Evolutionary conservation across 257 asterid species (phyloP).

Genomic region (Solanum bulbocastanum): DNA sequence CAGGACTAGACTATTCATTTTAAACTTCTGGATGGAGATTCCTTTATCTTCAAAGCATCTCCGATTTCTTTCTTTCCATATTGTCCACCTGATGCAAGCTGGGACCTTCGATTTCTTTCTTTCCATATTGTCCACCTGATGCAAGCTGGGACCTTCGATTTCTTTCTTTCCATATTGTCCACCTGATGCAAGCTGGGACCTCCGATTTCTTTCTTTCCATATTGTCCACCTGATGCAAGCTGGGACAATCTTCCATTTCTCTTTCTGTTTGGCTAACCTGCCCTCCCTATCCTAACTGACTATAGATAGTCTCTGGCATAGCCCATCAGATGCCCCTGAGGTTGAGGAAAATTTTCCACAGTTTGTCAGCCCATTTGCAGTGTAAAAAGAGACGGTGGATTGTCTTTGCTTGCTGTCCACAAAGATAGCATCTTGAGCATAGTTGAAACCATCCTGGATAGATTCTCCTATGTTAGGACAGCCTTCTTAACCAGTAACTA

Average conservation of each 20-base stretch:
- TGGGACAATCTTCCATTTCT: background rate
- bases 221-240: background rate
- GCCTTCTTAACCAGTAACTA: background rate
- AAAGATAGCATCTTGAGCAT: too few species aligned
- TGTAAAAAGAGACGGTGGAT: too few species aligned
- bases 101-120: too few species aligned
- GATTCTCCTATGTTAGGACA: background rate
- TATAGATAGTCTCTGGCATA: background rate
- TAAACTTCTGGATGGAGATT: background rate
- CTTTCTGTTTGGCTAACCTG: background rate
- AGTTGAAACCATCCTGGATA: background rate
- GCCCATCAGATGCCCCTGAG: too few species aligned
- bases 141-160: too few species aligned
- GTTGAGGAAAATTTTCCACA: too few species aligned
- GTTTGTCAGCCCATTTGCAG: too few species aligned
- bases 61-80: background rate
- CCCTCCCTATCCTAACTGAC: background rate
- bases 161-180: too few species aligned
- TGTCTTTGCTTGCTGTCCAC: too few species aligned
- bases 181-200: background rate
- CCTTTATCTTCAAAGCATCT: background rate
- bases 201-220: background rate
- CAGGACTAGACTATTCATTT: background rate
- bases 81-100: too few species aligned
- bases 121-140: too few species aligned